These are phyloP conservation scores for Suhomyces bokatorum DNA, from an alignment of 1,139 yeast species.

Conservation along the genomic window DNA sequence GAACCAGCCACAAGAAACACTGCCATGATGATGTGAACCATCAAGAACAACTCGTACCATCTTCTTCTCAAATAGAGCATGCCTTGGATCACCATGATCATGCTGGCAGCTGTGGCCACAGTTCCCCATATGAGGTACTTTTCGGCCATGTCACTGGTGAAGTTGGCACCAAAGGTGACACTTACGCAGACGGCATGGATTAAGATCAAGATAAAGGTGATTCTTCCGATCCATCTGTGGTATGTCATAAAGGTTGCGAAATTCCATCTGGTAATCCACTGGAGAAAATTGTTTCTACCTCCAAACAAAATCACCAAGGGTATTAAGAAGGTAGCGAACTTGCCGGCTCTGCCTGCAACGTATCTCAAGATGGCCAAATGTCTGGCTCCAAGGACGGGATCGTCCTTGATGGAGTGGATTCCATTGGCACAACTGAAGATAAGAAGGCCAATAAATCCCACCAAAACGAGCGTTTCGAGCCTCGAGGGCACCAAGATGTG, in stretches of 20 bases:
- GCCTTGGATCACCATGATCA: constrained; percentile 37
- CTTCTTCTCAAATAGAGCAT: constrained; percentile 40
- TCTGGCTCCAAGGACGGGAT: constrained; percentile 25
- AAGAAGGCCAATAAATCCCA: constrained; percentile 15
- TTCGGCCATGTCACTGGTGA: constrained; percentile 19
- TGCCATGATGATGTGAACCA: constrained; percentile 43
- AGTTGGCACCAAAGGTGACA: constrained; percentile 11
- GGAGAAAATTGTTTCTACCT: constrained; percentile 45
- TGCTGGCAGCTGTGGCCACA: constrained; percentile 35
- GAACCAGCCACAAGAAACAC: constrained; percentile 43
- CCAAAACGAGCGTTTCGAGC: constrained; percentile 21
- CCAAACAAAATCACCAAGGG: constrained; percentile 43
- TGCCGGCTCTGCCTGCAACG: constrained; percentile 35
- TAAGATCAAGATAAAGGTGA: constrained; percentile 27
- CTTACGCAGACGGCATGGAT: constrained; percentile 45
- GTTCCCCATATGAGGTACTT: constrained; percentile 33
- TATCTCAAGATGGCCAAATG: constrained; percentile 26
- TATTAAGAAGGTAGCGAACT: constrained; percentile 29
- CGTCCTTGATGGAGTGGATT: constrained; percentile 21
- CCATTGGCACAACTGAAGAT: constrained; percentile 20
- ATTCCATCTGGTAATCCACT: constrained; percentile 42
- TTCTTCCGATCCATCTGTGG: constrained; percentile 43
- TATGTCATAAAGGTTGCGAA: constrained; percentile 37
- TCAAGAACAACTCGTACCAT: constrained; percentile 46
- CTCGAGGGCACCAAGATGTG: constrained; percentile 20